A percentile compares a stretch with the other conserved stretches of the same genome.
These are phyloP conservation scores for Agrocybe pediades DNA, from an alignment of 768 basidiomycete genomes.

Conservation along the genomic window DNA sequence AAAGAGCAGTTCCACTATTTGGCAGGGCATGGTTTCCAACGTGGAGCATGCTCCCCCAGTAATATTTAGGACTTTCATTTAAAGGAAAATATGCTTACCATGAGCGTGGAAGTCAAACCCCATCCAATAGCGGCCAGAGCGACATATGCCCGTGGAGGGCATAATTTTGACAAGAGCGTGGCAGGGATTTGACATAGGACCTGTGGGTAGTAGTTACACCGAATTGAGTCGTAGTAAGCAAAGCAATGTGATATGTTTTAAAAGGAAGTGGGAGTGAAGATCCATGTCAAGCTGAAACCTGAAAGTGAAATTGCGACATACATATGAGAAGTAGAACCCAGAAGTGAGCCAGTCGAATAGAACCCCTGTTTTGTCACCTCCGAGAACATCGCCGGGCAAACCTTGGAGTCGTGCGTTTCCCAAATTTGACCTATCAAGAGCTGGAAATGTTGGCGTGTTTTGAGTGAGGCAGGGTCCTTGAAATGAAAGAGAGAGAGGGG, in stretches of 20 bases:
- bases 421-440: constrained; percentile 76
- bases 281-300: background rate
- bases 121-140: constrained; percentile 68
- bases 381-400: constrained; percentile 61
- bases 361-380: constrained; percentile 66
- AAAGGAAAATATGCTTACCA: constrained; percentile 42
- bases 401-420: constrained; percentile 82
- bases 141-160: constrained; percentile 69
- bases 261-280: background rate
- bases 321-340: constrained; percentile 80
- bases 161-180: constrained; percentile 64
- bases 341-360: constrained; percentile 82
- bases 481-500: background rate
- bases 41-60: too few species aligned
- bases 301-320: constrained; percentile 27
- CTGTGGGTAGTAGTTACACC: too few species aligned
- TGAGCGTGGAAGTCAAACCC: constrained; percentile 74
- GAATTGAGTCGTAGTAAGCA: background rate
- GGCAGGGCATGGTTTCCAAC: background rate
- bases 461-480: background rate
- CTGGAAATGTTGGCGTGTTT: constrained; percentile 22
- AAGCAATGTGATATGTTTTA: background rate
- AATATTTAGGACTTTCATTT: too few species aligned
- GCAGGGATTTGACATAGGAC: constrained; percentile 73
- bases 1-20: background rate